Conservation (phyloP, 176 grass and related monocot species). For the Carex kokanica region DNA sequence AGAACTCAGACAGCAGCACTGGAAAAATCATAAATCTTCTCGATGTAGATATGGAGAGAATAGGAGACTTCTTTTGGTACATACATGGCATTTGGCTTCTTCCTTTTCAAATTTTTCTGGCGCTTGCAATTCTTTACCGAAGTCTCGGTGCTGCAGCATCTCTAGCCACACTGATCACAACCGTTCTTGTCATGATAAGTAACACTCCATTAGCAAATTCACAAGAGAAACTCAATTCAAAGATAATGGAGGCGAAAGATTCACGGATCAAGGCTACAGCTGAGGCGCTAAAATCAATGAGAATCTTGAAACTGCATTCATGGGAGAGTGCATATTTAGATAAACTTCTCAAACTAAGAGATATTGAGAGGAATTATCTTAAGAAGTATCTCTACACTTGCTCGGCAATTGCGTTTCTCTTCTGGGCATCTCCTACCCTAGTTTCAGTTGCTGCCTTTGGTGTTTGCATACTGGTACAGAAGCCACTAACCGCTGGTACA, state of each 20-base stretch:
- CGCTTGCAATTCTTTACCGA: constrained; percentile 55
- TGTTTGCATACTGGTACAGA: constrained; percentile 60
- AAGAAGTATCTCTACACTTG: constrained; percentile 77
- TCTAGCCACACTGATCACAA: constrained; percentile 43
- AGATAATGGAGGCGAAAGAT: constrained; percentile 89
- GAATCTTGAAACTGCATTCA: constrained; percentile 86
- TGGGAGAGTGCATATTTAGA: constrained; percentile 78
- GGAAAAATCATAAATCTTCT: constrained; percentile 75
- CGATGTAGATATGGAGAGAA: constrained; percentile 73
- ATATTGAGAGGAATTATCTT: constrained; percentile 50
- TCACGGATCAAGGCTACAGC: constrained; percentile 74
- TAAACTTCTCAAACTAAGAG: constrained; percentile 64
- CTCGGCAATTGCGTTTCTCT: constrained; percentile 71
- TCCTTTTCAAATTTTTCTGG: constrained; percentile 66
- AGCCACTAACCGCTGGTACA: constrained; percentile 57
- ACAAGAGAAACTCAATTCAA: constrained; percentile 57
- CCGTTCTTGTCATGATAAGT: constrained; percentile 73
- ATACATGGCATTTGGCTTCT: constrained; percentile 89
- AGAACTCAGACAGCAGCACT: constrained; percentile 44
- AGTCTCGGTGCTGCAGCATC: constrained; percentile 68
- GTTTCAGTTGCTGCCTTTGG: constrained; percentile 74
- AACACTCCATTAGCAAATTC: constrained; percentile 67
- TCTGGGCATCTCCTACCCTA: constrained; percentile 76
- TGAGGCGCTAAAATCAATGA: constrained; percentile 75
- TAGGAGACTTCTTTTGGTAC: constrained; percentile 83